These are phyloP conservation scores for Didymella sp. DNA, from an alignment of 2,329 filamentous ascomycete species.

Conservation along the genomic window DNA sequence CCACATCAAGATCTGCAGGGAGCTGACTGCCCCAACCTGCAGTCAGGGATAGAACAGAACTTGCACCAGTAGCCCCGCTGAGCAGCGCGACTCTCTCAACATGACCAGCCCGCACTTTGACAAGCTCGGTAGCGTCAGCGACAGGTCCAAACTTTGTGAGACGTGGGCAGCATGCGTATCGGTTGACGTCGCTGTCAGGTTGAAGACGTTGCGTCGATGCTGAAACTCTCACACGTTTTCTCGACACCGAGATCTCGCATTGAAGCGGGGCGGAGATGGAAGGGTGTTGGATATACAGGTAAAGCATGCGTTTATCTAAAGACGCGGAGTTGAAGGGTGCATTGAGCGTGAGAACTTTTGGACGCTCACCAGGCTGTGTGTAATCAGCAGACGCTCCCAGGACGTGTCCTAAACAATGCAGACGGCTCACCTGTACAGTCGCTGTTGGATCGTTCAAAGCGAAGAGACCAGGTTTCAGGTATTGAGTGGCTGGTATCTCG, in stretches of 20 bases:
- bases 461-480: slow-evolving; percentile 39
- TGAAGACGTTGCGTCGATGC: slow-evolving; percentile 39
- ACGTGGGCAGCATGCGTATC: slow-evolving; percentile 47
- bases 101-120: slow-evolving; percentile 43
- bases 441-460: slow-evolving; percentile 28
- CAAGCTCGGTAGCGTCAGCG: slow-evolving; percentile 35
- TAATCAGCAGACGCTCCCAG: slow-evolving; percentile 12
- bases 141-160: slow-evolving; percentile 38
- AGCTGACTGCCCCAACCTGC: slow-evolving; percentile 49
- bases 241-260: slow-evolving; percentile 46
- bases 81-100: slow-evolving; percentile 44
- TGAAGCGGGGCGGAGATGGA: slow-evolving; percentile 45
- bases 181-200: slow-evolving; percentile 29
- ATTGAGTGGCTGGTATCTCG: slow-evolving; percentile 42
- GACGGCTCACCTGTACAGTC: slow-evolving; percentile 26
- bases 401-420: background rate
- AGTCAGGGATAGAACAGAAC: slow-evolving; percentile 37
- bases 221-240: slow-evolving; percentile 44
- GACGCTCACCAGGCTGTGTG: slow-evolving; percentile 8
- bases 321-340: slow-evolving; percentile 49
- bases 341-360: slow-evolving; percentile 40
- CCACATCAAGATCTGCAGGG: slow-evolving; percentile 36
- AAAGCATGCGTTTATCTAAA: slow-evolving; percentile 47
- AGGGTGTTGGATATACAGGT: slow-evolving; percentile 47
- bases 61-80: slow-evolving; percentile 22